phyloP scores from a whole-genome alignment of 495 filamentous ascomycete genomes.

The Penicillium longicatenatum region DNA sequence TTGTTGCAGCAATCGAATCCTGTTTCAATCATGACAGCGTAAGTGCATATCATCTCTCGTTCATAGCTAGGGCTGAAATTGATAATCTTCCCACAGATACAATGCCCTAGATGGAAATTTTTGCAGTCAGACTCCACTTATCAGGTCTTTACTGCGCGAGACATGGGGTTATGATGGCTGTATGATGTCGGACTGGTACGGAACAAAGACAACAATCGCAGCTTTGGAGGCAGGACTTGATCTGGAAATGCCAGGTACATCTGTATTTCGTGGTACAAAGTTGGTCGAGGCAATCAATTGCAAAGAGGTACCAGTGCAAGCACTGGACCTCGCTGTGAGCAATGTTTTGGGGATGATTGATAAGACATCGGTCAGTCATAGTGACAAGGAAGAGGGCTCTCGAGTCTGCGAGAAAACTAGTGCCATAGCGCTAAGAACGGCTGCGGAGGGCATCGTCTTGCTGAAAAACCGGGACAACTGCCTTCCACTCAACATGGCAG shows the following conservation, averaged over 20 bases:
- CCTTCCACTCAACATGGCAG: neutral
- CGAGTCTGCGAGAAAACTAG: neutral
- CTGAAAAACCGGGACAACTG: constrained; percentile 6
- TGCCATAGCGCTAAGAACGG: constrained; percentile 2
- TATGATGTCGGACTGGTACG: constrained; percentile 11
- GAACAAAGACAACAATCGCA: constrained; percentile 1
- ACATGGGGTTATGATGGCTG: constrained; percentile 7
- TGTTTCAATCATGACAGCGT: constrained; percentile 10
- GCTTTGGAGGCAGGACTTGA: constrained; percentile 7
- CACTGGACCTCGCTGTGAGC: neutral
- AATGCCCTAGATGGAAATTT: constrained; percentile 2
- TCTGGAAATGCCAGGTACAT: constrained; percentile 11
- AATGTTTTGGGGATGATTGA: constrained; percentile 3
- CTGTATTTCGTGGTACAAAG: constrained; percentile 4
- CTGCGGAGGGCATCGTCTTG: constrained; percentile 10
- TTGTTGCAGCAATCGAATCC: constrained; percentile 43
- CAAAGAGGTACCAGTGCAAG: neutral
- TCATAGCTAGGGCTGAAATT: too few species aligned
- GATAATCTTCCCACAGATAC: neutral
- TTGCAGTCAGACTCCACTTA: neutral
- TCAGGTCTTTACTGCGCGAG: constrained; percentile 1
- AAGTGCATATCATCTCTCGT: neutral
- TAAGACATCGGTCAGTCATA: neutral
- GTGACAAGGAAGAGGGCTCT: neutral
- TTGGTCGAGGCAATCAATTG: neutral